Percentiles rank a stretch among this genome's conserved stretches.
phyloP scores from a whole-genome alignment of 192 early-diverging fungal genomes.

The Martensiomyces pterosporus region DNA sequence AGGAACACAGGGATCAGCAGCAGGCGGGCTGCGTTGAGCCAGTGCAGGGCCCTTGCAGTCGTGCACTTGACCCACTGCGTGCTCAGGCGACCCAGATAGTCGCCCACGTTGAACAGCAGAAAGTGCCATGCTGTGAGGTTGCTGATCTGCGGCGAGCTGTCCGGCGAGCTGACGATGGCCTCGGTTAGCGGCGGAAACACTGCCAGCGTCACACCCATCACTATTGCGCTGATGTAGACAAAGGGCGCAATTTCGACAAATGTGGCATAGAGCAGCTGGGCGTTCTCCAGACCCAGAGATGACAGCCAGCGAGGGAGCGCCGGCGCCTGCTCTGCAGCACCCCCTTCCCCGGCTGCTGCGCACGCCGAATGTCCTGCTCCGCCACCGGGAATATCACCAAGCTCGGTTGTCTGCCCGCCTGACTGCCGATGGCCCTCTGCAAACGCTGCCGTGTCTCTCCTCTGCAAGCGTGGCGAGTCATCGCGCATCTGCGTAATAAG shows the following conservation, averaged over 20 bases:
- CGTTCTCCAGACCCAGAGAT: constrained; percentile 22
- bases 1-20: constrained; percentile 54
- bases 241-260: constrained; percentile 21
- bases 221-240: constrained; percentile 44
- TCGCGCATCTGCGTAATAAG: constrained; percentile 15
- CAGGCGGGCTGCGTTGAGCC: constrained; percentile 29
- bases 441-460: constrained; percentile 6
- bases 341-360: too few species aligned
- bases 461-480: constrained; percentile 25
- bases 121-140: constrained; percentile 65
- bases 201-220: constrained; percentile 64
- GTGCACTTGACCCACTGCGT: constrained; percentile 41
- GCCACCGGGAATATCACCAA: too few species aligned
- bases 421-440: not conserved
- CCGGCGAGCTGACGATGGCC: constrained; percentile 51
- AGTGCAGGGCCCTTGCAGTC: constrained; percentile 29
- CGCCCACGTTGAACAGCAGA: constrained; percentile 67
- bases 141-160: constrained; percentile 12
- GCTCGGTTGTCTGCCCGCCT: not conserved
- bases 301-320: constrained; percentile 13
- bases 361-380: too few species aligned
- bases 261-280: constrained; percentile 18
- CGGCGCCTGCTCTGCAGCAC: not conserved
- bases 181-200: constrained; percentile 75
- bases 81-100: constrained; percentile 62